Evolutionary conservation across 192 early-diverging fungal genomes (phyloP).

Genomic region (Polychytrium aggregatum): DNA sequence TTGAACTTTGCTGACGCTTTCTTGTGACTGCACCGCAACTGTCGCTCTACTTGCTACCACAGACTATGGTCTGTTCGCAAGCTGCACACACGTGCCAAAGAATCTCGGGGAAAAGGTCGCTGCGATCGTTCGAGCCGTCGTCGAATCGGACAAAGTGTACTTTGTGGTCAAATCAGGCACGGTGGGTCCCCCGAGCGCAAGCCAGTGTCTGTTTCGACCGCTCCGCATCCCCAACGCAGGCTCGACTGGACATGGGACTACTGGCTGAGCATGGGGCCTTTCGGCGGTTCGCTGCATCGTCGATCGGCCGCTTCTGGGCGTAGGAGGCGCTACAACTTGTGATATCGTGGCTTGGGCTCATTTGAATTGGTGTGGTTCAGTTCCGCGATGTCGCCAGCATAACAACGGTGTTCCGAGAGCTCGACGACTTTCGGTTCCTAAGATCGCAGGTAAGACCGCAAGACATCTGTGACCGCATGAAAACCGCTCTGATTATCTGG

Average conservation of each 20-base stretch:
- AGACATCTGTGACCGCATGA: no score
- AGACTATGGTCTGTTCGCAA: no score
- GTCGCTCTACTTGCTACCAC: no score
- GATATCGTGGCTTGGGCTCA: no score
- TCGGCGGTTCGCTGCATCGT: no score
- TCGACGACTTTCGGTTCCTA: constrained; percentile 22
- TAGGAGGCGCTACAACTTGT: no score
- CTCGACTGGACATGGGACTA: neutral
- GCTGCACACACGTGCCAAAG: neutral
- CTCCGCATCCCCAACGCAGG: neutral
- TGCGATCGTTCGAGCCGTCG: constrained; percentile 1
- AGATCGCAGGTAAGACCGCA: constrained; percentile 11
- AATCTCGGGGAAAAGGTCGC: constrained; percentile 1
- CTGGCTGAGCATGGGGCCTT: no score
- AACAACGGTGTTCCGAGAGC: constrained; percentile 6
- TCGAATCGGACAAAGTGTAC: neutral
- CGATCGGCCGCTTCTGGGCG: no score
- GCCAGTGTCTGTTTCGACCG: neutral
- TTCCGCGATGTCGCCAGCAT: constrained; percentile 1
- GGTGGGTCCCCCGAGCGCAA: neutral
- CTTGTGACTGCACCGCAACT: no score
- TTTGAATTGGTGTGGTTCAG: neutral
- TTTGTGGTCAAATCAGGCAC: constrained; percentile 5
- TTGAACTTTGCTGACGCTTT: neutral
- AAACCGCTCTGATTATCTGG: constrained; percentile 2